Conservation (phyloP, 2,329 filamentous ascomycete species). For the Metarhizium album region DNA sequence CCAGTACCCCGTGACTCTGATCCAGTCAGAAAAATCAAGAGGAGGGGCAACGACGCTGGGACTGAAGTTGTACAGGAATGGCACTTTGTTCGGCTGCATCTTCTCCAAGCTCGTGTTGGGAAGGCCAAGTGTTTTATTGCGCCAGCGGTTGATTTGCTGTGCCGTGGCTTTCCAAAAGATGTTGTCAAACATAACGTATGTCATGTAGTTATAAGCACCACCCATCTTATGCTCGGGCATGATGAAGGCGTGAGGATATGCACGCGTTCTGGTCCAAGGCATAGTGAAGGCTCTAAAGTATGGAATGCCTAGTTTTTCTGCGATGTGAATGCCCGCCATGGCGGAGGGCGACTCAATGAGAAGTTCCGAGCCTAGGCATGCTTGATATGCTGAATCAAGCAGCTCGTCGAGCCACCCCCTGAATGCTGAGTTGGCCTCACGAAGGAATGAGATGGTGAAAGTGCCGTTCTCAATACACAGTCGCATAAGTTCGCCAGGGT, state of each 20-base stretch:
- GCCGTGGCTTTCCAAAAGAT: constrained; percentile 94
- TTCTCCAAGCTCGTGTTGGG: constrained; percentile 77
- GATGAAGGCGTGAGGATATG: constrained; percentile 93
- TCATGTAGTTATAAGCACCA: constrained; percentile 88
- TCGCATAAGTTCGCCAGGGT: constrained; percentile 88
- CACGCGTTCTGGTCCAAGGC: constrained; percentile 94
- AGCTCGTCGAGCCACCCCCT: constrained; percentile 92
- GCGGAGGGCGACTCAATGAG: constrained; percentile 92
- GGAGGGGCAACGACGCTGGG: constrained; percentile 89
- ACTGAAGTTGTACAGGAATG: constrained; percentile 96
- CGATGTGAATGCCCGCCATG: constrained; percentile 97
- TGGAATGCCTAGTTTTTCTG: constrained; percentile 81
- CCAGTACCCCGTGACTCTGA: constrained; percentile 95
- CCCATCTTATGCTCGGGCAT: constrained; percentile 91
- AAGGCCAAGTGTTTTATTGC: constrained; percentile 67
- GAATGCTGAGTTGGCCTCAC: constrained; percentile 78
- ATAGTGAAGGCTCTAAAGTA: constrained; percentile 98
- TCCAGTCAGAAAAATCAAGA: constrained; percentile 95
- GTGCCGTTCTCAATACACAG: constrained; percentile 96
- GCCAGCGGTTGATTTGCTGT: constrained; percentile 86
- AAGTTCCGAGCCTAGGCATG: constrained; percentile 78
- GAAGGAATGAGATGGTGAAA: constrained; percentile 85
- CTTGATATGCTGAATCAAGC: constrained; percentile 67
- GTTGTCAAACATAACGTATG: constrained; percentile 92
- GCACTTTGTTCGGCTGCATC: constrained; percentile 94